Evolutionary conservation across 2,329 filamentous ascomycete genomes (phyloP).

Genomic region (Exophiala xenobiotica): DNA sequence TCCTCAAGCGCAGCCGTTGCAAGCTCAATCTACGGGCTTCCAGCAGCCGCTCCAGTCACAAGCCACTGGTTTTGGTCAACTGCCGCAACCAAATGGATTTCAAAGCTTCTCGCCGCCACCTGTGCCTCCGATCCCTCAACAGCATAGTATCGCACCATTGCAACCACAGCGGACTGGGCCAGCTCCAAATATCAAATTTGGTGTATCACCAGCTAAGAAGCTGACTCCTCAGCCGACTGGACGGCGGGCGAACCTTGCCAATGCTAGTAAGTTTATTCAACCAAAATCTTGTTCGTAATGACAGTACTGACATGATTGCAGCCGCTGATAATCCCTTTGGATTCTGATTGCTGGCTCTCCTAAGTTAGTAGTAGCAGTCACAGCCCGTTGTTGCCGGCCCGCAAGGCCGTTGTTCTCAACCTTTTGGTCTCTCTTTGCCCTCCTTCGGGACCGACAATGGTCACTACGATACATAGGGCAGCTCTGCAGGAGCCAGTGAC

Average conservation of each 20-base stretch:
- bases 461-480: no score
- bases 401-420: no score
- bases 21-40: slow-evolving; percentile 55
- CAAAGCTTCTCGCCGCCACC: slow-evolving; percentile 52
- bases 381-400: no score
- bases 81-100: slow-evolving; percentile 51
- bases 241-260: slow-evolving; percentile 80
- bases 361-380: no score
- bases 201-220: slow-evolving; percentile 72
- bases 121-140: slow-evolving; percentile 57
- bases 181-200: slow-evolving; percentile 83
- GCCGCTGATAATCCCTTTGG: slow-evolving; percentile 26
- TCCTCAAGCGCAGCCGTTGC: slow-evolving; percentile 33
- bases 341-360: slow-evolving; percentile 8
- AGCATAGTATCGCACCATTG: slow-evolving; percentile 61
- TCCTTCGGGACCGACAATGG: no score
- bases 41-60: slow-evolving; percentile 29
- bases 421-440: no score
- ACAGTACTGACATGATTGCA: slow-evolving; percentile 13
- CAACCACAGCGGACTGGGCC: slow-evolving; percentile 81
- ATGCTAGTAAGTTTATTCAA: slow-evolving; percentile 78
- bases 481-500: no score
- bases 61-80: slow-evolving; percentile 32
- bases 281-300: slow-evolving; percentile 14
- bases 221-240: slow-evolving; percentile 84